Evolutionary conservation across 2,329 filamentous ascomycete species (phyloP).

Genomic region (Xylariaceae sp.): DNA sequence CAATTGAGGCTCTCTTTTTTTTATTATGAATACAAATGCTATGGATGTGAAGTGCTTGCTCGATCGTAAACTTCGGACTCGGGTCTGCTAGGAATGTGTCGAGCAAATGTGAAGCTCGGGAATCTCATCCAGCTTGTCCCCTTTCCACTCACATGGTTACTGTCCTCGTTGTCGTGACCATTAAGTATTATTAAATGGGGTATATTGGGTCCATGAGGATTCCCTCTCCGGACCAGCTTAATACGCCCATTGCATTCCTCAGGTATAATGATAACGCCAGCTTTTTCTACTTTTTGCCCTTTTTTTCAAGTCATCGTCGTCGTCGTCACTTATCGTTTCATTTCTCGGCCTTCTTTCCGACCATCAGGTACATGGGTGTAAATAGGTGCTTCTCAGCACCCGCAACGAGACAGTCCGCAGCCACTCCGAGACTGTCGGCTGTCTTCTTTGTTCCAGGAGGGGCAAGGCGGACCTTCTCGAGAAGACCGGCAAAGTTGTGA

Average conservation of each 20-base stretch:
- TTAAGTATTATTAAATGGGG: conserved; percentile 18
- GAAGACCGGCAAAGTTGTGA: conserved; percentile 68
- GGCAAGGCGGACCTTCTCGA: conserved; percentile 71
- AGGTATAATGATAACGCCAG: not conserved
- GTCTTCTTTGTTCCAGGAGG: conserved; percentile 88
- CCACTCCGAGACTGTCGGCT: conserved; percentile 78
- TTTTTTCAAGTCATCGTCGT: conserved; percentile 12
- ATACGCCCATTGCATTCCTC: not conserved
- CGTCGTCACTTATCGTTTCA: conserved; percentile 23
- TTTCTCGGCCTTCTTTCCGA: conserved; percentile 71
- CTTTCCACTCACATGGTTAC: not conserved
- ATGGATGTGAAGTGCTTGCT: not conserved
- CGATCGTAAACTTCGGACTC: not conserved
- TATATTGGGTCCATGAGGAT: conserved; percentile 13
- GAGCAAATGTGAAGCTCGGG: not conserved
- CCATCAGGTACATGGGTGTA: conserved; percentile 97
- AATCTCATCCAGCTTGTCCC: not conserved
- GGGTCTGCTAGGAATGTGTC: not conserved
- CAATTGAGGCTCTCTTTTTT: not conserved
- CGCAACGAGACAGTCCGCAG: conserved; percentile 79
- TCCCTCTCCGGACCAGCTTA: conserved; percentile 5
- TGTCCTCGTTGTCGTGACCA: conserved; percentile 3
- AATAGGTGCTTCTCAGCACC: conserved; percentile 89
- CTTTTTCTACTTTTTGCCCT: not conserved
- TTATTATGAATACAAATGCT: not conserved